Conservation (phyloP, 768 basidiomycete species). For the Boletus rubropictus region DNA sequence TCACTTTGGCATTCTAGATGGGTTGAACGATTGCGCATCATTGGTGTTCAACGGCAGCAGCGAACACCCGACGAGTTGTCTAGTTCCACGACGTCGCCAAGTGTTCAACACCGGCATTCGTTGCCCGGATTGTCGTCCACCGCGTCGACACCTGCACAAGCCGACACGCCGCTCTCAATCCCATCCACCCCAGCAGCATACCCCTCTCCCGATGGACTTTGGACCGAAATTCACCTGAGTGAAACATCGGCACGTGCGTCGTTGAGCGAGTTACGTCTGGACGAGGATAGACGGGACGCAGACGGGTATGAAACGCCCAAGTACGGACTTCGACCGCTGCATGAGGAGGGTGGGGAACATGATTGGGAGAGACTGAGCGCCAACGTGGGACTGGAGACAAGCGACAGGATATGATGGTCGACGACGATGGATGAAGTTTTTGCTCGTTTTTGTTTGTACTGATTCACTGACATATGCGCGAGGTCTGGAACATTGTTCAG, state of each 20-base stretch:
- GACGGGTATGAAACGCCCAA: constrained; percentile 23
- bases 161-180: constrained; percentile 23
- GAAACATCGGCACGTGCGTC: constrained; percentile 28
- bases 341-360: constrained; percentile 1
- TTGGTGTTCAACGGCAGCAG: constrained; percentile 64
- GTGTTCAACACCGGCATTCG: constrained; percentile 12
- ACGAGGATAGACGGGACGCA: constrained; percentile 12
- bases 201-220: constrained; percentile 25
- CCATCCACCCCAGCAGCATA: constrained; percentile 27
- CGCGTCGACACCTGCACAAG: constrained; percentile 28
- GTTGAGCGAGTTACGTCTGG: constrained; percentile 28
- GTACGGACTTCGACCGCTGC: constrained; percentile 4
- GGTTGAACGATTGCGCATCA: constrained; percentile 74
- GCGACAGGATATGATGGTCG: constrained; percentile 16
- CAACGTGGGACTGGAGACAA: background rate
- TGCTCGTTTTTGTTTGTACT: background rate
- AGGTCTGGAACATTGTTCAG: background rate
- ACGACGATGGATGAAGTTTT: constrained; percentile 10
- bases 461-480: background rate
- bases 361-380: constrained; percentile 6
- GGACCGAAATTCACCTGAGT: constrained; percentile 20
- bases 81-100: constrained; percentile 7
- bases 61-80: constrained; percentile 16
- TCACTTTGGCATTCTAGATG: constrained; percentile 42
- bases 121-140: constrained; percentile 29